Conservation (phyloP, 1,139 yeast species). For the Pichia sp. region DNA sequence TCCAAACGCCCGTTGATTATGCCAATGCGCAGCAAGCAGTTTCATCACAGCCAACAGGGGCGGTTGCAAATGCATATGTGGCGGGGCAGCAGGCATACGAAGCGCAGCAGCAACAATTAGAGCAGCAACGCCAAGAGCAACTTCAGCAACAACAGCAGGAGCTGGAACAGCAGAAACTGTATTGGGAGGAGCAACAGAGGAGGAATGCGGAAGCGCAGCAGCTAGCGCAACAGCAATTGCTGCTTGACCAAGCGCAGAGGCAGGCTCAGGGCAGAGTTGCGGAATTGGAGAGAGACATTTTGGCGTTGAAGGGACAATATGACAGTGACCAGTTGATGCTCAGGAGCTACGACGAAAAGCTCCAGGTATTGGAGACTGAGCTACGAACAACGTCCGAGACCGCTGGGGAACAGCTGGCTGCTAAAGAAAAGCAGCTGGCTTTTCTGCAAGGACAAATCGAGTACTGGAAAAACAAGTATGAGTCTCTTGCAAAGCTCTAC, state of each 20-base stretch:
- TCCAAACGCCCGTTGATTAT: no score
- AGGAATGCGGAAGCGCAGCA: conserved; percentile 74
- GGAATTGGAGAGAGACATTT: conserved; percentile 76
- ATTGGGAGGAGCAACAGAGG: conserved; percentile 64
- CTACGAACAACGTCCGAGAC: conserved; percentile 57
- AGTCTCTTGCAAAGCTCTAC: conserved; percentile 82
- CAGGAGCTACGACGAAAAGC: conserved; percentile 85
- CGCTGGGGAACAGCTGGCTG: conserved; percentile 68
- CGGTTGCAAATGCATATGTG: conserved; percentile 20
- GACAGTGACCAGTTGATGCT: conserved; percentile 82
- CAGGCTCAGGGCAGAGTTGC: conserved; percentile 78
- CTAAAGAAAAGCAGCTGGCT: conserved; percentile 71
- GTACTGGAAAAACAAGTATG: conserved; percentile 84
- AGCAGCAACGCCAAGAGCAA: conserved; percentile 47
- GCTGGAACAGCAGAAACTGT: conserved; percentile 63
- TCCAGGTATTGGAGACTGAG: conserved; percentile 76
- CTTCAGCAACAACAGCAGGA: conserved; percentile 38
- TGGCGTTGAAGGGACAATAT: conserved; percentile 73
- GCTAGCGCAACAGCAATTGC: conserved; percentile 67
- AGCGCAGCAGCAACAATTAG: conserved; percentile 48
- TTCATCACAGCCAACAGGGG: conserved; percentile 36
- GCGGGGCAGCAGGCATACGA: conserved; percentile 40
- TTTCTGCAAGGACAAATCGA: conserved; percentile 70
- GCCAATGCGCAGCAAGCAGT: conserved; percentile 20
- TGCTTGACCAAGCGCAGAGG: conserved; percentile 66